Conservation (phyloP, 2,329 filamentous ascomycete species). For the Penicillium glabrum region DNA sequence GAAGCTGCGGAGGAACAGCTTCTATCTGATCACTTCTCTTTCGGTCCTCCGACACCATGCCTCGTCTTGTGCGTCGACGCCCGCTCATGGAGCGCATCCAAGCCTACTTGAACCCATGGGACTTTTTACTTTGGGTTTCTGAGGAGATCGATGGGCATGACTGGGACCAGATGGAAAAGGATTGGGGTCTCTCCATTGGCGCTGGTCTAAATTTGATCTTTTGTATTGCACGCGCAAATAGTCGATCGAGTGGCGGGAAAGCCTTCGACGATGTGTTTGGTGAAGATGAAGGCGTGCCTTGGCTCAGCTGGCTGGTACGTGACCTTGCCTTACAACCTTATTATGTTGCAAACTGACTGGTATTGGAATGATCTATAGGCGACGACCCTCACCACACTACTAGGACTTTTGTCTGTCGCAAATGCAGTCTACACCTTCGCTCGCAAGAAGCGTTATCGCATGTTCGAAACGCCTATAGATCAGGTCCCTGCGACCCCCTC, state of each 20-base stretch:
- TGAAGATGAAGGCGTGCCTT: conserved; percentile 63
- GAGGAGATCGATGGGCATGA: conserved; percentile 91
- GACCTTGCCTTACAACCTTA: neutral
- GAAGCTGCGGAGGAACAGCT: conserved; percentile 21
- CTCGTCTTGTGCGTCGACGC: conserved; percentile 77
- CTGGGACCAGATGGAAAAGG: conserved; percentile 75
- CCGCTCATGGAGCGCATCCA: conserved; percentile 79
- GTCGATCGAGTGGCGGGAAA: conserved; percentile 50
- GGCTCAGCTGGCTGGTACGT: conserved; percentile 66
- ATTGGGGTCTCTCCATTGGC: conserved; percentile 74
- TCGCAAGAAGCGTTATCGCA: conserved; percentile 79
- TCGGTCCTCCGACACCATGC: conserved; percentile 55
- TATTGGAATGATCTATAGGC: conserved; percentile 48
- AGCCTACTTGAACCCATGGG: conserved; percentile 78
- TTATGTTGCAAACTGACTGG: neutral
- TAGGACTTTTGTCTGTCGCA: conserved; percentile 65
- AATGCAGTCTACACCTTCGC: conserved; percentile 83
- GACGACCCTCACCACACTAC: conserved; percentile 71
- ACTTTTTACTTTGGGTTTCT: conserved; percentile 85
- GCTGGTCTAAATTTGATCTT: conserved; percentile 75
- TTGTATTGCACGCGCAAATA: conserved; percentile 79
- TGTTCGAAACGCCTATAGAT: conserved; percentile 87
- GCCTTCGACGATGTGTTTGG: conserved; percentile 80
- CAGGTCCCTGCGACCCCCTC: conserved; percentile 75
- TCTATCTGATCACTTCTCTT: neutral